These are phyloP conservation scores for Backusella sp. DNA, from an alignment of 192 early-diverging fungal genomes.

Conservation along the genomic window DNA sequence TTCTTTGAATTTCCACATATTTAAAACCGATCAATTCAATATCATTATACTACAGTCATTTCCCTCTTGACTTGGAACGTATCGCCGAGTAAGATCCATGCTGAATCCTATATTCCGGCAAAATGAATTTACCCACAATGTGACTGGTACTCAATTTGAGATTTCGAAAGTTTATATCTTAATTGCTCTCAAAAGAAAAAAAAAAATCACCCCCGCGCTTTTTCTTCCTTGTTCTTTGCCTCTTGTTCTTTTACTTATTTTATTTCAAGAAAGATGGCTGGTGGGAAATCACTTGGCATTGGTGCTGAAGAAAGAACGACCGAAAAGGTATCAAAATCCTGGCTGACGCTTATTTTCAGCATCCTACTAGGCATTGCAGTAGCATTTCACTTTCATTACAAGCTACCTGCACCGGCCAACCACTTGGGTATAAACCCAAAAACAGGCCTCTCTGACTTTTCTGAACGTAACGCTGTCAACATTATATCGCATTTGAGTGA, in stretches of 20 bases:
- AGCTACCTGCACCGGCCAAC: conserved; percentile 24
- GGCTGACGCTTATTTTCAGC: conserved; percentile 12
- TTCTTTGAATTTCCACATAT: no score
- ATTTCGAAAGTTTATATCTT: not conserved
- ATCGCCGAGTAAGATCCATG: no score
- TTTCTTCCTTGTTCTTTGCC: not conserved
- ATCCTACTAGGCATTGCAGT: conserved; percentile 13
- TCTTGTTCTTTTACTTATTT: not conserved
- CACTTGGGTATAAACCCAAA: conserved; percentile 25
- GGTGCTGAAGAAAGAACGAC: conserved; percentile 9
- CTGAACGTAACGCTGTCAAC: conserved; percentile 50
- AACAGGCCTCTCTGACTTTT: conserved; percentile 45
- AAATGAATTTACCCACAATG: no score
- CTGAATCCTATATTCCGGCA: no score
- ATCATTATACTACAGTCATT: no score
- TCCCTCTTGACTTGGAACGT: no score
- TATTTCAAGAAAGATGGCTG: not conserved
- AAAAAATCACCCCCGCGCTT: not conserved
- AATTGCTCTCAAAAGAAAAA: not conserved
- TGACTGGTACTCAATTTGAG: no score
- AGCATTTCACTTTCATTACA: conserved; percentile 28
- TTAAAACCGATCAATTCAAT: no score
- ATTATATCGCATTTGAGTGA: conserved; percentile 48
- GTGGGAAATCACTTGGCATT: conserved; percentile 5
- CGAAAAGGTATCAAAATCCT: conserved; percentile 11